Conservation (phyloP, 2,329 filamentous ascomycete genomes). For the Microcyclosporella mali region DNA sequence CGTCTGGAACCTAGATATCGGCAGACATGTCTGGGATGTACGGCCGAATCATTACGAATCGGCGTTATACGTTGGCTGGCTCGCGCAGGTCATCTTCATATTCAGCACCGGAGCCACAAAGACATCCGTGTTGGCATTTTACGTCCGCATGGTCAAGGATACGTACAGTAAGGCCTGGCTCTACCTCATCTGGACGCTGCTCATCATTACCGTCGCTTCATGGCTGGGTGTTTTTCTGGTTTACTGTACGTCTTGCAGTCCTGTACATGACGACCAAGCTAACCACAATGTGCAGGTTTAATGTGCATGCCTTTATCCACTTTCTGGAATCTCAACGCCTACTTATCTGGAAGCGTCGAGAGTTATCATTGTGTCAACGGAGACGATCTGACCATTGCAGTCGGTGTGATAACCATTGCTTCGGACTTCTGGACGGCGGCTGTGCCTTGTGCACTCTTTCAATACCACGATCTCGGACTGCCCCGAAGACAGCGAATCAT, state of each 20-base stretch:
- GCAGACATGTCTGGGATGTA: slow-evolving; percentile 33
- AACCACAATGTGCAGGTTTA: no score
- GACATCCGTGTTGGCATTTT: slow-evolving; percentile 34
- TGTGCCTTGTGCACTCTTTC: slow-evolving; percentile 13
- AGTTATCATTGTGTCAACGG: no score
- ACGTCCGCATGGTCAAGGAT: slow-evolving; percentile 34
- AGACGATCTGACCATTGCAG: no score
- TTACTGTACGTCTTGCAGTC: not conserved
- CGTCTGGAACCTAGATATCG: slow-evolving; percentile 8
- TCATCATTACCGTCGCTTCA: not conserved
- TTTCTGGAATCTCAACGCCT: not conserved
- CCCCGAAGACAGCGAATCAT: slow-evolving; percentile 38
- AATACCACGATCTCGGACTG: slow-evolving; percentile 38
- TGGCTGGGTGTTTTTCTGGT: not conserved
- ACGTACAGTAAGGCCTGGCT: slow-evolving; percentile 30
- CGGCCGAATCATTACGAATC: slow-evolving; percentile 9
- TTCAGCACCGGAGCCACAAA: slow-evolving; percentile 28
- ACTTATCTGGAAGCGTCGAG: not conserved
- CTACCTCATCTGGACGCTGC: not conserved
- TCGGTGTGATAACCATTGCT: not conserved
- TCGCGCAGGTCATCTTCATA: slow-evolving; percentile 28
- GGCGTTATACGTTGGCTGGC: slow-evolving; percentile 23
- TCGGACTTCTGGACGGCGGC: not conserved
- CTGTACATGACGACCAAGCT: not conserved
- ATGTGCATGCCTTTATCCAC: not conserved